phyloP scores from a whole-genome alignment of 352 stramenopile genomes.

The Phytophthora cactorum region DNA sequence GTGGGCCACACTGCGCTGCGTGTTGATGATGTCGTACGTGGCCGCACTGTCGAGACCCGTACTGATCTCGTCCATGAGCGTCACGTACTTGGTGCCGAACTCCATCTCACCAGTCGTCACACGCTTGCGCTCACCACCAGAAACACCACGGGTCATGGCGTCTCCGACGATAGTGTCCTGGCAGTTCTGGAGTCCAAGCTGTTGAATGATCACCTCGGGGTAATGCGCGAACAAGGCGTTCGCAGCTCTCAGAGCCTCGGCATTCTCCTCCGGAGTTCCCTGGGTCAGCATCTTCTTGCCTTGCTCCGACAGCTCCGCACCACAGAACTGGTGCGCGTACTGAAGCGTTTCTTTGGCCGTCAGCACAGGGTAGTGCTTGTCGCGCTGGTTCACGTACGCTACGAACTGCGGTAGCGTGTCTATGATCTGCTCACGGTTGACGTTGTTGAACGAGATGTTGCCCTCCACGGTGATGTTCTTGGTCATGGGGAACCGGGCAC shows the following conservation, averaged over 20 bases:
- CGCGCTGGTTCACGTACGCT: slow-evolving; percentile 22
- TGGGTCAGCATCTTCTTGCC: no score
- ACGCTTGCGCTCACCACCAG: slow-evolving; percentile 67
- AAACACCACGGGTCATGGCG: slow-evolving; percentile 60
- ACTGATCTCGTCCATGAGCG: slow-evolving; percentile 86
- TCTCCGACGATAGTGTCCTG: slow-evolving; percentile 12
- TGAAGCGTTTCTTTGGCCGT: slow-evolving; percentile 25
- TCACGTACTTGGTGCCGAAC: slow-evolving; percentile 67
- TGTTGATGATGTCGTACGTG: slow-evolving; percentile 26
- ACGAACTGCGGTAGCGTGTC: slow-evolving; percentile 43
- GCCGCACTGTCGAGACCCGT: slow-evolving; percentile 58
- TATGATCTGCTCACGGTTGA: slow-evolving; percentile 31
- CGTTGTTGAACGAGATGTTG: slow-evolving; percentile 46
- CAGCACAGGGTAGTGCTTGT: slow-evolving; percentile 22
- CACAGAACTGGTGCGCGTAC: slow-evolving; percentile 31
- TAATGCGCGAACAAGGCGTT: neutral
- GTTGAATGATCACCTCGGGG: slow-evolving; percentile 6
- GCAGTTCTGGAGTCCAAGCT: neutral
- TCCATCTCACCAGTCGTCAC: slow-evolving; percentile 45
- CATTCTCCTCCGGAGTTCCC: neutral
- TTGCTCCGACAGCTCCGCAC: slow-evolving; percentile 1
- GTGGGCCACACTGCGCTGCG: slow-evolving; percentile 27
- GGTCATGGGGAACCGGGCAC: slow-evolving; percentile 33
- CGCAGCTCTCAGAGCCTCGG: neutral
- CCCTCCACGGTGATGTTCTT: slow-evolving; percentile 47